Base-by-base conservation (phyloP, 1,139 yeast species). In the Lodderomyces theae region DNA sequence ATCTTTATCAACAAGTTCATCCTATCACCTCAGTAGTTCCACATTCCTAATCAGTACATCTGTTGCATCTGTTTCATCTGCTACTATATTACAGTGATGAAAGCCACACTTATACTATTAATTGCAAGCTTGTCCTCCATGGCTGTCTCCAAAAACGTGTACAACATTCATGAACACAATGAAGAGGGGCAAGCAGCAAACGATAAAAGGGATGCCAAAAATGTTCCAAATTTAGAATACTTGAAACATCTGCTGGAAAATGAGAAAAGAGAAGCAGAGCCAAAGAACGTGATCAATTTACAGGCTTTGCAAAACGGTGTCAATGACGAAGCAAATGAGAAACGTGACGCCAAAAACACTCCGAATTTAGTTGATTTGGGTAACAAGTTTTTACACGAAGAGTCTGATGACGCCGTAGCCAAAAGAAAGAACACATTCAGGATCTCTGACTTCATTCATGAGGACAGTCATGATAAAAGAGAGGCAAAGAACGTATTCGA, bases 291-390 rank as follows among this genome's bases (percentile, higher is more conserved):
- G 3, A 18, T 30, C 5, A 37, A 45, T 25, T 40, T 42, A 28
- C 38, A 35, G 16, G 39, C 11, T 10, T 43, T 43, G 19, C 37
- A 39, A 32, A 32, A n/a, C 15, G 31, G 31, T 3, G 31, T 28
- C 18, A 10, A 15, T 16, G 31, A 38, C 3, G 41, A 35, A 15
- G 24, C 2, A 23, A 19, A 28, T 9, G 30, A 38, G 12, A 56
- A 56, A 32, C 48, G 58, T 29, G 58, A 55, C 10, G 56, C 58
- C 8, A 61, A 60, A 39, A 54, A 60, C 39, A 49, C 53, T 18
- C 43, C 50, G 23, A 45, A 54, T 38, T 48, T 61, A 37, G 43
- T 51, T 19, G 45, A 50, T 17, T 48, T 57, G 38, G 13, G 21
- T 13, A 24, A 34, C 21, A 12, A 24, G 19, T 19, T 34, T 34